phyloP scores from a whole-genome alignment of 768 basidiomycete genomes.

The Tulasnella sp. region DNA sequence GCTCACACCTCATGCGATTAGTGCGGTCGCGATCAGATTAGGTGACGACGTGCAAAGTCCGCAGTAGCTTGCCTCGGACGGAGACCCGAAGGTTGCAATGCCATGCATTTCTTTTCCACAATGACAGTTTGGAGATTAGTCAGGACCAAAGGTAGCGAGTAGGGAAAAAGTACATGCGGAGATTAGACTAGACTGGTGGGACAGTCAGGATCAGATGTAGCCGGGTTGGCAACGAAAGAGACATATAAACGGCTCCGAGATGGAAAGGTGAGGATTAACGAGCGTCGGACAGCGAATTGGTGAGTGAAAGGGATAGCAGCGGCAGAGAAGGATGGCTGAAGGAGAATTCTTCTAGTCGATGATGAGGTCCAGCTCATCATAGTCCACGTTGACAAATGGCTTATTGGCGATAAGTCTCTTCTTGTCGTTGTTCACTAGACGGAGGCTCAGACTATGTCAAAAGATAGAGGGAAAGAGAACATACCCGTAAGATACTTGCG shows the following conservation, averaged over 20 bases:
- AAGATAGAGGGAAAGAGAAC: neutral
- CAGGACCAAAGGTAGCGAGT: neutral
- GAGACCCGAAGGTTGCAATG: neutral
- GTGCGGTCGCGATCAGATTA: neutral
- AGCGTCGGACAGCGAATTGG: neutral
- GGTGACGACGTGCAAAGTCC: neutral
- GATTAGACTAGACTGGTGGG: neutral
- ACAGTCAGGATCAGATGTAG: neutral
- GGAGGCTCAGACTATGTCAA: neutral
- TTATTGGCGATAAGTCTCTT: neutral
- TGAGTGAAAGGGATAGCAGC: neutral
- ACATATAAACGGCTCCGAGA: neutral
- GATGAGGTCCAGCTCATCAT: conserved; percentile 27
- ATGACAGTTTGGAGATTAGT: conserved; percentile 2
- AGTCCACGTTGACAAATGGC: conserved; percentile 29
- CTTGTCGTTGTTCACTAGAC: conserved; percentile 18
- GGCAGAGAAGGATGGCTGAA: neutral
- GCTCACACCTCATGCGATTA: neutral
- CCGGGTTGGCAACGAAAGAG: neutral
- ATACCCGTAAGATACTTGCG: conserved; percentile 11
- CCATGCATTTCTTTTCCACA: neutral
- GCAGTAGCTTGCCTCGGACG: neutral
- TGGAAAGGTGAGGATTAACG: neutral
- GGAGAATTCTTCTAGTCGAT: neutral
- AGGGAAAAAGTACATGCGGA: neutral